Base-by-base conservation (phyloP, 2,329 filamentous ascomycete species). In the Alternaria consortialis region DNA sequence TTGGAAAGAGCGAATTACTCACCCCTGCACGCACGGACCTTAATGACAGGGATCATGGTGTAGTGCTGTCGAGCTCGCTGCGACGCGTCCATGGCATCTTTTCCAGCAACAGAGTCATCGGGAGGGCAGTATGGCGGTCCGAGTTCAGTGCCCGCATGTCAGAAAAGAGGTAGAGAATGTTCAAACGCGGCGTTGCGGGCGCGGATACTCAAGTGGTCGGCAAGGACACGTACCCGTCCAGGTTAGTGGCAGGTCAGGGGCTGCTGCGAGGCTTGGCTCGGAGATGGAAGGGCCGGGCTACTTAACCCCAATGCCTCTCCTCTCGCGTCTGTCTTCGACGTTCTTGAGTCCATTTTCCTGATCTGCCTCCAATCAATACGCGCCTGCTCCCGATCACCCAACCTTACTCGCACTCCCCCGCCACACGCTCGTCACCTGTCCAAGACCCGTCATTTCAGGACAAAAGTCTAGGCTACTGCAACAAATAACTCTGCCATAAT, bases 341-440 rank as follows among this genome's bases (percentile, higher is more conserved):
- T 60, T 63, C 60, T 57, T 60, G 43, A 62, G 53, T 62, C 58
- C 63, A 65, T 69, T 68, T 68, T 70, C 69, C 65, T 69, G 69
- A 71, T 68, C 72, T 70, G 71, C 71, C 68, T 72, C 74, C 74
- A 73, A 75, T 74, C 73, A 73, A 65, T 67, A 69, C 67, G 65
- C 67, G 66, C 66, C 70, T 69, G 64, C 72, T 72, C 74, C 72
- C 68, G 61, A 74, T 66, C 43, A 56, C 37, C 52, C 64, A 44
- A 39, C 50, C 56, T 66, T 70, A 68, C 67, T 70, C 70, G 65
- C 69, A 58, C 66, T 65, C 66, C 60, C 66, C 66, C 60, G 44
- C 59, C 55, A 54, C 61, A 50, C 70, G 17, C 53, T 60, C 36
- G 54, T 61, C 62, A 54, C 60, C 50, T 23, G 47, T 17, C 53